Evolutionary conservation across 768 basidiomycete species (phyloP).

Genomic region (Amyloporia xantha): DNA sequence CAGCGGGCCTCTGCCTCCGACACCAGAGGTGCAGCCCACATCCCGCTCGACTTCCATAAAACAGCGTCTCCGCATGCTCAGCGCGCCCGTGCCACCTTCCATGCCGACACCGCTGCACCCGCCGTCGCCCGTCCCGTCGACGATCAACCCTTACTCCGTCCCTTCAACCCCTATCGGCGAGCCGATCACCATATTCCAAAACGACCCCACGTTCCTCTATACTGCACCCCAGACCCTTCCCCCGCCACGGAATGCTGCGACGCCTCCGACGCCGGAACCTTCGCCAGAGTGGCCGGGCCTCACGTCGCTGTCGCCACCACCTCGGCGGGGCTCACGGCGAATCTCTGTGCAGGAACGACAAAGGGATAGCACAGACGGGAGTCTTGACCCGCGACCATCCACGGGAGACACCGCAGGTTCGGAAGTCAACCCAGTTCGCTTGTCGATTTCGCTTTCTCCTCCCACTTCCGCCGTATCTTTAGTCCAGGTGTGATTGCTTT

Average conservation of each 20-base stretch:
- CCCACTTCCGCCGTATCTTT: conserved; percentile 5
- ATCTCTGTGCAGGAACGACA: conserved; percentile 21
- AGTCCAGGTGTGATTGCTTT: not conserved
- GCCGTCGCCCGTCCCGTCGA: conserved; percentile 21
- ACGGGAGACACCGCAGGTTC: not conserved
- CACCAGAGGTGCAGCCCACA: conserved; percentile 11
- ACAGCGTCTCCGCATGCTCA: conserved; percentile 62
- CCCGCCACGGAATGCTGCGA: conserved; percentile 14
- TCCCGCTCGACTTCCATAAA: conserved; percentile 30
- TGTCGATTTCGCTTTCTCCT: conserved; percentile 2
- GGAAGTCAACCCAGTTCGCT: not conserved
- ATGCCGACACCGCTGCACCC: conserved; percentile 21
- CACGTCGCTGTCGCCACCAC: conserved; percentile 55
- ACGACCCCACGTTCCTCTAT: conserved; percentile 59
- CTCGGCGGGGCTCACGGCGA: conserved; percentile 51
- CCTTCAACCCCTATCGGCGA: conserved; percentile 54
- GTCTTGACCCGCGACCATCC: not conserved
- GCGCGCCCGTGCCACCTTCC: conserved; percentile 42
- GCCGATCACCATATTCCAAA: conserved; percentile 45
- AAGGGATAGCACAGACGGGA: conserved; percentile 4
- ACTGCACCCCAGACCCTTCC: conserved; percentile 29
- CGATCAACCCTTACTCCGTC: conserved; percentile 24
- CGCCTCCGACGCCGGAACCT: conserved; percentile 18
- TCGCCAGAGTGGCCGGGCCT: conserved; percentile 31
- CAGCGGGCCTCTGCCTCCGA: conserved; percentile 34